Base-by-base conservation (phyloP, 164 flowering plant species). In the Echeveria elegans region DNA sequence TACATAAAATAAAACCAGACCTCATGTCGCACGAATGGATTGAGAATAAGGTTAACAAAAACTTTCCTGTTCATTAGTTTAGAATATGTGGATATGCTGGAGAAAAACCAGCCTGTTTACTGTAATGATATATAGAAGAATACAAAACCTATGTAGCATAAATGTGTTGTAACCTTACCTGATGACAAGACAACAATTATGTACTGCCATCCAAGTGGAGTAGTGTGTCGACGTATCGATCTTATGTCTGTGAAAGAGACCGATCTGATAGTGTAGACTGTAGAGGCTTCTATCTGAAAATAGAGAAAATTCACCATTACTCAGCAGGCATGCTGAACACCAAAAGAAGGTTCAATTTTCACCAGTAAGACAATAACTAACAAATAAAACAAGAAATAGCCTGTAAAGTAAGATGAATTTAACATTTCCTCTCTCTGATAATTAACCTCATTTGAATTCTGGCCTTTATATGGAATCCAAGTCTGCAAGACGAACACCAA, bases 151-250 rank as follows among this genome's bases (percentile, higher is more conserved):
- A 0, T 9, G 8, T 23, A 2, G 50, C 50, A 15, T 45, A 16
- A 12, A 48, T n/a, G 14, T 34, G 37, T 40, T 23, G 58, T 18
- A 37, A 64, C 23, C 47, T 47, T 78, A 90, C 99, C 99, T 64
- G 97, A 85, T 63, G 96, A 80, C 72, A 92, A 65, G 41, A 95
- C 97, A 36, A 95, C 84, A 68, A 95, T 95, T 29, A 90, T 68
- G 73, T 89, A 95, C 74, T 89, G 97, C 99, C 96, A 95, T 23
- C 99, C 97, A 71, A 92, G 75, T 6, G 99, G 74, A 16, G 97
- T 97, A 71, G 88, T 88, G 70, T 95, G 99, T 31, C 99, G 76
- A 8, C 90, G 89, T 62, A 95, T 86, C 32, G 97, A 95, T 53
- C 90, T 77, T 61, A 95, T 81, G 26, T 95, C 99, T 4, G 91